These are phyloP conservation scores for Arachis stenosperma DNA, from an alignment of 306 rosid genomes.

Conservation along the genomic window DNA sequence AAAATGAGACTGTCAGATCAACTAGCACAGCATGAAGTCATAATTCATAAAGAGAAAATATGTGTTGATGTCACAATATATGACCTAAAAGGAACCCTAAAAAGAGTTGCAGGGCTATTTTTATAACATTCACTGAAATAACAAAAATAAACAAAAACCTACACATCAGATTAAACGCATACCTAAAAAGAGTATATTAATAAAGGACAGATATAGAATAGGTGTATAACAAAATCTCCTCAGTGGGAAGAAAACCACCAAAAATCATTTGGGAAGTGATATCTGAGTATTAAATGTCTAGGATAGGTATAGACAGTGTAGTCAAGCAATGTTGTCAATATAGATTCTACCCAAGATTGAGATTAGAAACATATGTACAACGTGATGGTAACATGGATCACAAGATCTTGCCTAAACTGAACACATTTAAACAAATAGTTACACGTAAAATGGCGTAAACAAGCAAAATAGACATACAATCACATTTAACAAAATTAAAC, in stretches of 20 bases:
- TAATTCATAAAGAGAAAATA: not conserved
- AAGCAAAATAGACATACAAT: not conserved
- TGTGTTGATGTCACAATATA: not conserved
- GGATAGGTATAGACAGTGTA: not conserved
- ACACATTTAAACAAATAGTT: not conserved
- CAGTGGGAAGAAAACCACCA: not conserved
- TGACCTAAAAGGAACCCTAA: not conserved
- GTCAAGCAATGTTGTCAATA: not conserved
- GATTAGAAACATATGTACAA: not conserved
- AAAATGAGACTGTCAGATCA: not conserved
- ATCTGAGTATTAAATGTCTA: not conserved
- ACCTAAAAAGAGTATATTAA: not conserved
- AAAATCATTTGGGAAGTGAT: not conserved
- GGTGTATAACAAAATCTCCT: not conserved
- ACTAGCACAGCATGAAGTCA: not conserved
- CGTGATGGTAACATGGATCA: not conserved
- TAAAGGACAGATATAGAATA: not conserved
- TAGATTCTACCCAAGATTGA: not conserved
- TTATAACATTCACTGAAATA: slow-evolving; percentile 1
- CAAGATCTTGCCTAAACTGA: not conserved
- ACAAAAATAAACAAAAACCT: not conserved
- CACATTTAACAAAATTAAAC: not conserved
- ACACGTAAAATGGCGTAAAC: not conserved
- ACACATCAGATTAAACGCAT: not conserved
- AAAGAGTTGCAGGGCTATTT: not conserved